These are phyloP conservation scores for Epichloe sylvatica DNA, from an alignment of 2,329 filamentous ascomycete species.

Conservation along the genomic window DNA sequence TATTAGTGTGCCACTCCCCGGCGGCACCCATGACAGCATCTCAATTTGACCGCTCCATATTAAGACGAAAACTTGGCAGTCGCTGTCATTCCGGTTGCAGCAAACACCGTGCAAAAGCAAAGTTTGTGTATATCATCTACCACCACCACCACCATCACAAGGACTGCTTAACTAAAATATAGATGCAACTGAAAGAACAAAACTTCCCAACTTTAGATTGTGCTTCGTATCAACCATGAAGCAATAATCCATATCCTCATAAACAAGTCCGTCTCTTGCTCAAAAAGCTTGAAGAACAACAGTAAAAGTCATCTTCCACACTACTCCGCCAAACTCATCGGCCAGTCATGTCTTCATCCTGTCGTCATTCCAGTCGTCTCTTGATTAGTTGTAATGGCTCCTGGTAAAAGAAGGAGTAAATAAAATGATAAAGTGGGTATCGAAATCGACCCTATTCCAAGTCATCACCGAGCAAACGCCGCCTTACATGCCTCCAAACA, in stretches of 20 bases:
- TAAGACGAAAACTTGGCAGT: no score
- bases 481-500: neutral
- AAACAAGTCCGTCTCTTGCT: slow-evolving; percentile 3
- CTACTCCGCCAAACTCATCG: neutral
- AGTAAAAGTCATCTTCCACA: neutral
- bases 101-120: no score
- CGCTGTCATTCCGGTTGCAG: no score
- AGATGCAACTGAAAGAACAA: neutral
- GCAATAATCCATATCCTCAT: neutral
- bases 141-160: neutral
- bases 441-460: slow-evolving; percentile 5
- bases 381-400: slow-evolving; percentile 8
- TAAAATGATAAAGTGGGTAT: slow-evolving; percentile 6
- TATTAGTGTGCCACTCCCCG: no score
- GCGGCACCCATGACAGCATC: no score
- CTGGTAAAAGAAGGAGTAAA: neutral
- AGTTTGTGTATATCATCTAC: neutral
- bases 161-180: neutral
- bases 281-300: neutral
- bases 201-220: neutral
- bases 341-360: slow-evolving; percentile 19
- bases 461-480: slow-evolving; percentile 6
- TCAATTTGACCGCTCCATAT: no score
- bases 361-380: slow-evolving; percentile 17
- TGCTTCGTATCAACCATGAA: neutral